Base-by-base conservation (phyloP, 805 yeast species). In the Yarrowia hollandica region DNA sequence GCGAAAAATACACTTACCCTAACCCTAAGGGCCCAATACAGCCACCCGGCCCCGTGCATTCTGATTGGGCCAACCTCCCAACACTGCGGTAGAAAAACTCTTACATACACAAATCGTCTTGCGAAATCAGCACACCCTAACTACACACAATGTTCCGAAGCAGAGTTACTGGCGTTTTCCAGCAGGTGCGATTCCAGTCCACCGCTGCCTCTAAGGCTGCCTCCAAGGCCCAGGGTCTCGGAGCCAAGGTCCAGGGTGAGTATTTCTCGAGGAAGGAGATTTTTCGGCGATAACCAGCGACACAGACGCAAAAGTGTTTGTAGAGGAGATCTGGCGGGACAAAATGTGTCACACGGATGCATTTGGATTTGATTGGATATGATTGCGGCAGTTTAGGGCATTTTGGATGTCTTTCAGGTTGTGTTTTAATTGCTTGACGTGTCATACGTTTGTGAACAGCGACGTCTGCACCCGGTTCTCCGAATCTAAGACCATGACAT, bases 131-230 rank as follows among this genome's bases (percentile, higher is more conserved):
- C 58, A 52, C 44, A 52, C 58, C 42, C 15, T 21, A 31, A 35
- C 25, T 23, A 50, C 21, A 35, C 58, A 52, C 42, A 37, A 52
- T 52, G 58, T 52, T 52, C 58, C 58, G 58, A 52, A 48, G 55
- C 55, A 48, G 55, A 48, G 58, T 52, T 34, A 5, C 56, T 48
- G 41, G 41, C 41, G 38, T 48, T 52, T 35, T 37, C 35, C 58
- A 37, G 44, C 58, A 52, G 58, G 58, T 52, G 44, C 58, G 58
- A 52, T 37, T 35, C 44, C 58, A 52, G 58, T 52, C 58, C 42
- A 52, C 42, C 44, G 42, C 44, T 35, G 58, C 58, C 58, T 52
- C 58, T 26, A 52, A 52, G 58, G 58, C 44, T 37, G 33, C 58
- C 44, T 35, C 42, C 44, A 37, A 35, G 44, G 58, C 44, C 44